Conservation (phyloP, 352 stramenopile species). For the Peronospora tabacina region DNA sequence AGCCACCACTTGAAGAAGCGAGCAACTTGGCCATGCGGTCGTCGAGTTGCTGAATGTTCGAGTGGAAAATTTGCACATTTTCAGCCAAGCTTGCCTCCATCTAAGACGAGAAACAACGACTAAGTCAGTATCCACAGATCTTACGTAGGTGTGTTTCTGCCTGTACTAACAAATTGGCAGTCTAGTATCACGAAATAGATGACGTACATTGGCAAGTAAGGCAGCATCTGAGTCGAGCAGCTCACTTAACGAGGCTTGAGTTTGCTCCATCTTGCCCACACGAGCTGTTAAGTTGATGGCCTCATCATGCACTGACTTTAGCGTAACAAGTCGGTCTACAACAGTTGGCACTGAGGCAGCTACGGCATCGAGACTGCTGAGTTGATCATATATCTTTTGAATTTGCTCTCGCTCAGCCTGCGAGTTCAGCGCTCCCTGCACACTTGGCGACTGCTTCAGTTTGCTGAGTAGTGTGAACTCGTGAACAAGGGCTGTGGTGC, state of each 20-base stretch:
- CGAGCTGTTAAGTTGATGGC: slow-evolving; percentile 39
- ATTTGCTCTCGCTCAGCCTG: slow-evolving; percentile 62
- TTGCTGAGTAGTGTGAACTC: slow-evolving; percentile 75
- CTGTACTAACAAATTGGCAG: background rate
- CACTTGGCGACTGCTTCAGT: slow-evolving; percentile 59
- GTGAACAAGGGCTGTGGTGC: slow-evolving; percentile 65
- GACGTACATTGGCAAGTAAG: slow-evolving; percentile 63
- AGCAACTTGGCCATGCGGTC: slow-evolving; percentile 56
- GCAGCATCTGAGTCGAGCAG: slow-evolving; percentile 56
- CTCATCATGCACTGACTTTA: slow-evolving; percentile 71
- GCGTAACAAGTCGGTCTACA: slow-evolving; percentile 61
- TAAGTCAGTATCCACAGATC: slow-evolving; percentile 1
- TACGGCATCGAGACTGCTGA: slow-evolving; percentile 52
- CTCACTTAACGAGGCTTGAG: slow-evolving; percentile 42
- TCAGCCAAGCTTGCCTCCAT: slow-evolving; percentile 66
- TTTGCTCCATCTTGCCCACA: slow-evolving; percentile 55
- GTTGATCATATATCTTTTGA: slow-evolving; percentile 61
- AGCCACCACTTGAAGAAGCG: slow-evolving; percentile 13
- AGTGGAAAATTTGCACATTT: slow-evolving; percentile 72
- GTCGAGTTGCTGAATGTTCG: slow-evolving; percentile 70
- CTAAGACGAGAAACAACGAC: slow-evolving; percentile 25
- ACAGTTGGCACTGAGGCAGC: slow-evolving; percentile 51
- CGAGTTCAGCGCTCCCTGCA: slow-evolving; percentile 46
- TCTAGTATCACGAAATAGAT: background rate
- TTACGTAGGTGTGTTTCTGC: background rate